These are phyloP conservation scores for Meyerozyma sp. DNA, from an alignment of 1,139 yeast species.

Conservation along the genomic window DNA sequence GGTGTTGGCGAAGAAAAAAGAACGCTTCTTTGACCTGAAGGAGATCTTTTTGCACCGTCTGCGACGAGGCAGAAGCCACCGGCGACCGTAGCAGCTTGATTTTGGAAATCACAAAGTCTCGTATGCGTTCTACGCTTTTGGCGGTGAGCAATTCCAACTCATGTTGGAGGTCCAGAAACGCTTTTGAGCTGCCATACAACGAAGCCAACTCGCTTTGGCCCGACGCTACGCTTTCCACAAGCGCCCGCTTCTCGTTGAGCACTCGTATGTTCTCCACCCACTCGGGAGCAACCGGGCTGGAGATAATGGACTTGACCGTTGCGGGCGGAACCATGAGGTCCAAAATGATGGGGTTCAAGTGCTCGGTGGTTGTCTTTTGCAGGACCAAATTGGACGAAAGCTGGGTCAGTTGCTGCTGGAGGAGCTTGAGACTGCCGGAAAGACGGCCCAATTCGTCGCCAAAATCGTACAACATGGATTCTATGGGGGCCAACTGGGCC, in stretches of 20 bases:
- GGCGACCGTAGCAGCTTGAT: slow-evolving; percentile 58
- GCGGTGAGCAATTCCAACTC: slow-evolving; percentile 39
- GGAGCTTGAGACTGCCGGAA: slow-evolving; percentile 53
- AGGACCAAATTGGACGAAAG: slow-evolving; percentile 34
- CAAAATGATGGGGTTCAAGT: slow-evolving; percentile 65
- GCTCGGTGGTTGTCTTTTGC: slow-evolving; percentile 52
- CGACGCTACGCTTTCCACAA: slow-evolving; percentile 27
- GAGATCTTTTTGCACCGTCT: slow-evolving; percentile 65
- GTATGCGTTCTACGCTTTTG: slow-evolving; percentile 66
- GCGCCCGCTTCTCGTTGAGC: slow-evolving; percentile 50
- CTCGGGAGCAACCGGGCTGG: slow-evolving; percentile 38
- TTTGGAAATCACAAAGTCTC: slow-evolving; percentile 60
- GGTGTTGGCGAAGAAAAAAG: slow-evolving; percentile 49
- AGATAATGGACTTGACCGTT: slow-evolving; percentile 43
- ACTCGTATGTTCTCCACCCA: slow-evolving; percentile 63
- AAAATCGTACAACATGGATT: slow-evolving; percentile 43
- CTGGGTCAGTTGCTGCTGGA: slow-evolving; percentile 47
- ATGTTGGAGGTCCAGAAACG: slow-evolving; percentile 29
- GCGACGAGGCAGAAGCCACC: slow-evolving; percentile 48
- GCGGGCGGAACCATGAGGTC: slow-evolving; percentile 75
- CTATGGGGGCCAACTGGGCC: slow-evolving; percentile 25
- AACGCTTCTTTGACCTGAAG: slow-evolving; percentile 57
- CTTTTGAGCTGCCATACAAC: slow-evolving; percentile 26
- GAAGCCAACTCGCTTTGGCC: slow-evolving; percentile 4
- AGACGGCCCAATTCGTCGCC: slow-evolving; percentile 52